These are phyloP conservation scores for Rhizoctonia solani DNA, from an alignment of 1,284 basidiomycete genomes.

Conservation along the genomic window DNA sequence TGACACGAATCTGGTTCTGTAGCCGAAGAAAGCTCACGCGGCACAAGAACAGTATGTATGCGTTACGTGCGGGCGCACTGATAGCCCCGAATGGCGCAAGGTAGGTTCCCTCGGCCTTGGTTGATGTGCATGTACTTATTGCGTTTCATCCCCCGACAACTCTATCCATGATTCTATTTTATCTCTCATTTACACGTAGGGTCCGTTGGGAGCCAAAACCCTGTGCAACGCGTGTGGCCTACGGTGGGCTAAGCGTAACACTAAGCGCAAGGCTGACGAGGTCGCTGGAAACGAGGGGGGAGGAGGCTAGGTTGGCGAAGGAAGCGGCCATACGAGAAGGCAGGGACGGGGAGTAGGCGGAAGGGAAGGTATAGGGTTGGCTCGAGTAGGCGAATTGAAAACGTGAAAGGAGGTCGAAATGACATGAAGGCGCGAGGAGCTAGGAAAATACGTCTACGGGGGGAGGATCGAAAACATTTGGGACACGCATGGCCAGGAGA, in stretches of 20 bases:
- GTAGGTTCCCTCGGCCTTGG: constrained; percentile 47
- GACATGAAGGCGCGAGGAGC: neutral
- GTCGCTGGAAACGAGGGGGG: constrained; percentile 1
- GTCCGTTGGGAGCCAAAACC: constrained; percentile 81
- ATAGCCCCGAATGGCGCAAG: constrained; percentile 85
- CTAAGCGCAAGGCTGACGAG: constrained; percentile 37
- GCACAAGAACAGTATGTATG: constrained; percentile 70
- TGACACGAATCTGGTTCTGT: neutral
- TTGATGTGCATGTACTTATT: neutral
- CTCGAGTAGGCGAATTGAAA: neutral
- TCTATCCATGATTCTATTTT: neutral
- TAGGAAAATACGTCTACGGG: neutral
- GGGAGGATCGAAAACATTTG: too few species aligned
- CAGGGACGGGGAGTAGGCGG: neutral
- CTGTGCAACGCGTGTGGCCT: constrained; percentile 86
- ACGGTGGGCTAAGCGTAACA: constrained; percentile 70
- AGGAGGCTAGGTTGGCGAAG: constrained; percentile 2
- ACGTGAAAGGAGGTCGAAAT: neutral
- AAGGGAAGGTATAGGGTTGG: neutral
- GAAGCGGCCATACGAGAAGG: neutral
- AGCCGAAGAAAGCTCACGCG: constrained; percentile 48
- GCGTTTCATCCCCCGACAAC: neutral
- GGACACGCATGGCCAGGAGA: too few species aligned
- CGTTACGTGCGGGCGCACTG: constrained; percentile 75
- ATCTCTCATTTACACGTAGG: constrained; percentile 50